Evolutionary conservation across 495 filamentous ascomycete species (phyloP).

Genomic region (Emericellopsis terricola): DNA sequence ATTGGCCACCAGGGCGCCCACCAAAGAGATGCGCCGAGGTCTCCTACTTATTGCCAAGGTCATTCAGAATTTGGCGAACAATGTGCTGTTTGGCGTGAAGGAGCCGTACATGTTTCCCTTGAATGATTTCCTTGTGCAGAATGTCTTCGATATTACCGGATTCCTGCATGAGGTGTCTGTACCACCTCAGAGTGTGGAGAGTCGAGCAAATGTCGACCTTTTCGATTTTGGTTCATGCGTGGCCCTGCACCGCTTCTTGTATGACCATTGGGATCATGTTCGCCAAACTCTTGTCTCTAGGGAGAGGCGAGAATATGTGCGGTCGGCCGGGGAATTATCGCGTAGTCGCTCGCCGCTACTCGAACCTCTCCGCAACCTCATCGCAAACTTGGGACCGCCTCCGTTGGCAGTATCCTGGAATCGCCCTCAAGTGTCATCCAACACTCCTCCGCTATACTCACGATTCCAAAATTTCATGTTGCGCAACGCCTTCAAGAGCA

Average conservation of each 20-base stretch:
- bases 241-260: slow-evolving; percentile 44
- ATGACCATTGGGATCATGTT: slow-evolving; percentile 51
- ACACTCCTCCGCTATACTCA: slow-evolving; percentile 40
- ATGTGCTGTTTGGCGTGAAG: slow-evolving; percentile 51
- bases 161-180: slow-evolving; percentile 47
- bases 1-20: slow-evolving; percentile 33
- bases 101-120: slow-evolving; percentile 51
- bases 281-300: slow-evolving; percentile 39
- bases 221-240: slow-evolving; percentile 52
- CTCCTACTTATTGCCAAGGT: slow-evolving; percentile 49
- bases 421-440: slow-evolving; percentile 36
- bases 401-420: slow-evolving; percentile 47
- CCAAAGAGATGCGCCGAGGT: slow-evolving; percentile 47
- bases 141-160: slow-evolving; percentile 43
- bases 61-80: slow-evolving; percentile 50
- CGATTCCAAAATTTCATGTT: slow-evolving; percentile 56
- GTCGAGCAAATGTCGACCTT: slow-evolving; percentile 23
- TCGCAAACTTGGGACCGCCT: slow-evolving; percentile 43
- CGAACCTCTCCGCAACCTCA: slow-evolving; percentile 35
- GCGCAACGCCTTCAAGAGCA: slow-evolving; percentile 40
- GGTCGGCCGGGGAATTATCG: slow-evolving; percentile 27
- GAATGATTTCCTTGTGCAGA: slow-evolving; percentile 43
- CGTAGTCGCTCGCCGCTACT: slow-evolving; percentile 26
- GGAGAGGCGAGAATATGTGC: slow-evolving; percentile 32
- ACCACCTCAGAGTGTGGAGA: slow-evolving; percentile 17